phyloP scores from a whole-genome alignment of 495 filamentous ascomycete species.

The Diplogelasinospora grovesii region DNA sequence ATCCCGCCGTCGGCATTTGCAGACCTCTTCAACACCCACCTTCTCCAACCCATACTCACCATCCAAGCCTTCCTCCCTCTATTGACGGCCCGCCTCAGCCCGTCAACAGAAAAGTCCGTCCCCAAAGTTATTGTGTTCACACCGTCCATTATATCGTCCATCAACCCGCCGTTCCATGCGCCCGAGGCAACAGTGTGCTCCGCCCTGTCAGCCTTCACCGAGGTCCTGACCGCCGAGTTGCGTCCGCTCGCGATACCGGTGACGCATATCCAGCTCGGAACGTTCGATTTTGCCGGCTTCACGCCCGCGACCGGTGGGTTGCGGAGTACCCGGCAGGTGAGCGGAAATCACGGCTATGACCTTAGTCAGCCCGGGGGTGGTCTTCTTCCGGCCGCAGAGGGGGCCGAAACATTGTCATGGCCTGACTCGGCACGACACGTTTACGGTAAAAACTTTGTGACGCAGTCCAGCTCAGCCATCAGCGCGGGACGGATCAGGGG shows the following conservation, averaged over 20 bases:
- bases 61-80: conserved; percentile 81
- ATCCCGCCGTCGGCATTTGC: conserved; percentile 76
- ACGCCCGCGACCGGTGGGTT: conserved; percentile 31
- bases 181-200: conserved; percentile 73
- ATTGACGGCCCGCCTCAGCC: conserved; percentile 48
- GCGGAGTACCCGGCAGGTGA: no score
- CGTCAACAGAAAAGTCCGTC: conserved; percentile 34
- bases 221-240: conserved; percentile 71
- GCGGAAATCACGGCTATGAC: no score
- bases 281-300: conserved; percentile 60
- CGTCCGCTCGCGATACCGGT: conserved; percentile 63
- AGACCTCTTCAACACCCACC: conserved; percentile 81
- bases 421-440: conserved; percentile 44
- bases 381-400: conserved; percentile 29
- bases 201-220: conserved; percentile 72
- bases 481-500: conserved; percentile 37
- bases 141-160: conserved; percentile 73
- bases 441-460: conserved; percentile 52
- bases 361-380: no score
- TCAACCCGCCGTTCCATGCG: conserved; percentile 76
- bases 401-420: conserved; percentile 62
- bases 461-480: conserved; percentile 40
- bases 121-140: conserved; percentile 74
- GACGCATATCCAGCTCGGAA: conserved; percentile 78
- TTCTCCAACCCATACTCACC: conserved; percentile 86